Conservation (phyloP, 495 filamentous ascomycete genomes). For the Xylaria flabelliformis region DNA sequence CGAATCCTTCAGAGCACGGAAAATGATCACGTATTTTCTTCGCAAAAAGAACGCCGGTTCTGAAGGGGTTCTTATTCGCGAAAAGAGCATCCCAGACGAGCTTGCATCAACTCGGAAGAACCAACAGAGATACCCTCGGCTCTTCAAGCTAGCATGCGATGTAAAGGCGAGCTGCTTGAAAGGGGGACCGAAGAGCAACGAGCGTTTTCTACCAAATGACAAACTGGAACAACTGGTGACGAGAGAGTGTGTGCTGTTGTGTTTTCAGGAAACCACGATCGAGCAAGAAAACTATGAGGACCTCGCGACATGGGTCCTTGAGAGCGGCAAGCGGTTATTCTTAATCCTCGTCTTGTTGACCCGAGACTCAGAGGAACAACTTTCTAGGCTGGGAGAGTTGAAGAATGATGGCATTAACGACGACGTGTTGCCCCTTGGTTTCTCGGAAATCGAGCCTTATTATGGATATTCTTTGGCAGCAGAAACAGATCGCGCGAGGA, state of each 20-base stretch:
- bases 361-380: not conserved
- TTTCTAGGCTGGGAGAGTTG: not conserved
- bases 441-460: not conserved
- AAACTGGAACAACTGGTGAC: constrained; percentile 2
- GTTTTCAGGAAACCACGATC: constrained; percentile 1
- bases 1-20: not conserved
- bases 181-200: not conserved
- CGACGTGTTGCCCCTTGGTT: not conserved
- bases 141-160: not conserved
- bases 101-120: not conserved
- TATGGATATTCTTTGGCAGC: not conserved
- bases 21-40: not conserved
- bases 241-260: not conserved
- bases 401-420: not conserved
- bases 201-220: not conserved
- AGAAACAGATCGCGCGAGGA: not conserved
- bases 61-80: not conserved
- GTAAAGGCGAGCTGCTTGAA: not conserved
- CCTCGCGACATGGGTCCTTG: constrained; percentile 2
- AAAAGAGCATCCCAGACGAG: not conserved
- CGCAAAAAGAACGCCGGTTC: not conserved
- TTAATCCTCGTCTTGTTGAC: not conserved
- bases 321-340: not conserved
- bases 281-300: not conserved
- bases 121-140: not conserved